These are phyloP conservation scores for Xerocomellus chrysenteron DNA, from an alignment of 768 basidiomycete genomes.

Conservation along the genomic window DNA sequence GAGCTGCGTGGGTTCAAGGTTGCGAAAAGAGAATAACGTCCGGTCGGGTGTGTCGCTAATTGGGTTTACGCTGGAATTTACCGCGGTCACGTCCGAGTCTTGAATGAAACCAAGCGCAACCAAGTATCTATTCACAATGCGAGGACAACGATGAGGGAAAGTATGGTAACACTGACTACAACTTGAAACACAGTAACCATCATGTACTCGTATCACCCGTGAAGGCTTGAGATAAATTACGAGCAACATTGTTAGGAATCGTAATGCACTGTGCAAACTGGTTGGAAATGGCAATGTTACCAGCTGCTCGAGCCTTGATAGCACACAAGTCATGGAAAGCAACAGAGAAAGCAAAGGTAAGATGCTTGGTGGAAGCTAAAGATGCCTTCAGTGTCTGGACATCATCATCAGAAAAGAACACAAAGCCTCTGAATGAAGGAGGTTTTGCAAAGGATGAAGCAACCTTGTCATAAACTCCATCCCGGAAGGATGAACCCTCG, in stretches of 20 bases:
- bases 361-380: constrained; percentile 42
- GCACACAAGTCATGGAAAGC: constrained; percentile 52
- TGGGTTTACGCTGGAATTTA: background rate
- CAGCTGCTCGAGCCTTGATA: constrained; percentile 51
- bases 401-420: constrained; percentile 32
- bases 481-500: background rate
- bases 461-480: constrained; percentile 12
- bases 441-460: constrained; percentile 31
- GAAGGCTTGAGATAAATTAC: constrained; percentile 18
- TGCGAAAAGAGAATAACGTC: constrained; percentile 2
- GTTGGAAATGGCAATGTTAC: constrained; percentile 20
- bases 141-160: background rate
- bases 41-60: background rate
- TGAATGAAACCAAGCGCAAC: background rate
- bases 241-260: constrained; percentile 17
- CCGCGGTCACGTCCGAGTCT: background rate
- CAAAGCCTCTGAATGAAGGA: constrained; percentile 23
- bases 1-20: constrained; percentile 4
- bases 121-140: background rate
- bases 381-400: constrained; percentile 50
- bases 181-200: background rate
- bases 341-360: constrained; percentile 49
- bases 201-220: constrained; percentile 6
- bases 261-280: constrained; percentile 28
- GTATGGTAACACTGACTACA: background rate